Evolutionary conservation across 1,284 basidiomycete species (phyloP), one percentile per base, ranked within the genome.

Genomic region (Coniferiporia weirii): DNA sequence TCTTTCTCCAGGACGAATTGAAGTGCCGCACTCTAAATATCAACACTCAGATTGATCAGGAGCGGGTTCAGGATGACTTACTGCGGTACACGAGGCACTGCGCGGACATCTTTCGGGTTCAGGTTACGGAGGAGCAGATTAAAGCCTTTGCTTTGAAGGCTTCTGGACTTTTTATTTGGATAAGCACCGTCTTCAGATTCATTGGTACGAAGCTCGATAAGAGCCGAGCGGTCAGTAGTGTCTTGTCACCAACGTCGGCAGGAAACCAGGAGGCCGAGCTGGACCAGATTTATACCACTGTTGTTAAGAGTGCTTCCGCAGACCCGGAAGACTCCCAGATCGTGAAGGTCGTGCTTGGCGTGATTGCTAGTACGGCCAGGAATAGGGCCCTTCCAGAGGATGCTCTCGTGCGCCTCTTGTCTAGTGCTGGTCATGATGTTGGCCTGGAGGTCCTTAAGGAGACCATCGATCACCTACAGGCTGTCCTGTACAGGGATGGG

Each of bases 121-220:
- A n/a, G 12, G 12, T 45, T n/a, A 9, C n/a, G 9, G 32, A 55
- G 35, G 54, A 46, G 40, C 63, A 68, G 17, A 44, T 68, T 10
- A 60, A 64, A 9, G 48, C 35, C 38, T 59, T 70, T 22, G 64
- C 66, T n/a, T 38, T 63, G 27, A 69, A 62, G 40, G 61, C 68
- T 4, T 57, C 63, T n/a, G 66, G 67, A 1, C 59, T 69, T n/a
- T 70, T 70, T 48, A 70, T 70, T n/a, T 70, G 68, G 52, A 64
- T 69, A 9, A 56, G 61, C 22, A 70, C 69, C 1, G 67, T 69
- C 38, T 56, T 69, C 56, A 67, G 65, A 57, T 65, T 66, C 27
- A 57, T 70, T 17, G 55, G 9, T 52, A 49, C 32, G 48, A 53
- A 13, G 43, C 59, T 35, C 36, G 36, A 35, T 62, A 46, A 55